phyloP scores from a whole-genome alignment of 106 monocot genomes.

The Xerophyta viscosa region DNA sequence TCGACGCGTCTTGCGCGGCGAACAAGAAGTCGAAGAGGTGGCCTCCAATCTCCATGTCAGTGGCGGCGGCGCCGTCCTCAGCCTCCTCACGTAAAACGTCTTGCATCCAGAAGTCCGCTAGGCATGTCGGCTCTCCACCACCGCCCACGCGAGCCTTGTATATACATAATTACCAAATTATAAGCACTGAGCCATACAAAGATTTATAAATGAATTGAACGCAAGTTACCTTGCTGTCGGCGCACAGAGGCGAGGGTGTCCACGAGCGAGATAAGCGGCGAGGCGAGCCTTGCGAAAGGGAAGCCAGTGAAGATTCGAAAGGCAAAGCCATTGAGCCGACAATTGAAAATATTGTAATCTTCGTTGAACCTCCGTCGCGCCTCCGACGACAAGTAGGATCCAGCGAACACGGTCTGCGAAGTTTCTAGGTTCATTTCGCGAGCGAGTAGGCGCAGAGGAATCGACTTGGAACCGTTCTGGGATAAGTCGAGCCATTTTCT shows the following conservation, averaged over 20 bases:
- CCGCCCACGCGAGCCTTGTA: constrained; percentile 48
- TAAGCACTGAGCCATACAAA: too few relatives aligned
- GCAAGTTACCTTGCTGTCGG: too few relatives aligned
- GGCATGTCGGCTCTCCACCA: constrained; percentile 49
- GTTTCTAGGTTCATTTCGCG: constrained; percentile 92
- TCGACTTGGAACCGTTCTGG: constrained; percentile 6
- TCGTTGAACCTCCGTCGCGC: constrained; percentile 43
- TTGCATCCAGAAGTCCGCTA: constrained; percentile 93
- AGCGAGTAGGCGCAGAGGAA: constrained; percentile 52
- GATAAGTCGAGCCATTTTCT: constrained; percentile 31
- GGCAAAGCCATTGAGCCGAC: constrained; percentile 85
- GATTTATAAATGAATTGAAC: too few relatives aligned
- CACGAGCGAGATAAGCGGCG: constrained; percentile 59
- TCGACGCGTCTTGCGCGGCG: constrained; percentile 92
- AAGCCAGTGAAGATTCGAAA: constrained; percentile 71
- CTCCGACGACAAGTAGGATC: constrained; percentile 38
- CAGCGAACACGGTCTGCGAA: constrained; percentile 86
- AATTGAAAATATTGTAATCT: constrained; percentile 86
- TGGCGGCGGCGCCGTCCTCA: constrained; percentile 22
- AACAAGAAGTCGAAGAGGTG: constrained; percentile 94
- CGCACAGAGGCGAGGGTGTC: constrained; percentile 41
- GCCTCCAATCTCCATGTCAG: constrained; percentile 53
- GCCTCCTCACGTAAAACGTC: constrained; percentile 30
- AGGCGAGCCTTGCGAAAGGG: constrained; percentile 69
- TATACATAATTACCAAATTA: too few relatives aligned